These are phyloP conservation scores for Kwoniella shivajii DNA, from an alignment of 1,284 basidiomycete genomes.

Conservation along the genomic window DNA sequence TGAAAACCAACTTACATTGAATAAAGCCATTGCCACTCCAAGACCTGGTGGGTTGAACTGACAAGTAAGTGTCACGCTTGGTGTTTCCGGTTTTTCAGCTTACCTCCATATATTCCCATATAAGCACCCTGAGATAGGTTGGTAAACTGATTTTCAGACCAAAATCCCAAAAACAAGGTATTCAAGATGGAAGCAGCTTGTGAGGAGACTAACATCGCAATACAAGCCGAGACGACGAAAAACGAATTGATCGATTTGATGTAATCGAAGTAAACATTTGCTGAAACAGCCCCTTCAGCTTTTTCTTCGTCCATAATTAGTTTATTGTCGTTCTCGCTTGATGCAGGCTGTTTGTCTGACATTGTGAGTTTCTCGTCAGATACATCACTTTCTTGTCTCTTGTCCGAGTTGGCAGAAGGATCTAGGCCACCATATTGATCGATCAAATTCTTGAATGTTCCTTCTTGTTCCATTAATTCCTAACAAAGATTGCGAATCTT, in stretches of 20 bases:
- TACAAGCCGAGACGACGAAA: slow-evolving; percentile 8
- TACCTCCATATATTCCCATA: slow-evolving; percentile 39
- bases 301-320: slow-evolving; percentile 37
- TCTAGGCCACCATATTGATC: slow-evolving; percentile 14
- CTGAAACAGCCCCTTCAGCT: slow-evolving; percentile 31
- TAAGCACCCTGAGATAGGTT: slow-evolving; percentile 34
- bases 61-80: background rate
- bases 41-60: slow-evolving; percentile 4
- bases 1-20: background rate
- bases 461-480: slow-evolving; percentile 6
- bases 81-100: background rate
- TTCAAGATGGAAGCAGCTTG: slow-evolving; percentile 25
- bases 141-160: slow-evolving; percentile 30
- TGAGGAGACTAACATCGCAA: background rate
- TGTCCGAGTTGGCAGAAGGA: background rate
- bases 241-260: slow-evolving; percentile 19
- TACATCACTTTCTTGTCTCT: background rate
- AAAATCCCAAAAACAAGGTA: slow-evolving; percentile 37
- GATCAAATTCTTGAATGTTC: slow-evolving; percentile 15
- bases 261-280: slow-evolving; percentile 29
- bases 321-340: slow-evolving; percentile 13
- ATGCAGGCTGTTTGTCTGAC: background rate
- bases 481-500: background rate
- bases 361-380: background rate
- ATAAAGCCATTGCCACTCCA: slow-evolving; percentile 5